These are phyloP conservation scores for Arbutus unedo DNA, from an alignment of 148 eudicot genomes.

Conservation along the genomic window DNA sequence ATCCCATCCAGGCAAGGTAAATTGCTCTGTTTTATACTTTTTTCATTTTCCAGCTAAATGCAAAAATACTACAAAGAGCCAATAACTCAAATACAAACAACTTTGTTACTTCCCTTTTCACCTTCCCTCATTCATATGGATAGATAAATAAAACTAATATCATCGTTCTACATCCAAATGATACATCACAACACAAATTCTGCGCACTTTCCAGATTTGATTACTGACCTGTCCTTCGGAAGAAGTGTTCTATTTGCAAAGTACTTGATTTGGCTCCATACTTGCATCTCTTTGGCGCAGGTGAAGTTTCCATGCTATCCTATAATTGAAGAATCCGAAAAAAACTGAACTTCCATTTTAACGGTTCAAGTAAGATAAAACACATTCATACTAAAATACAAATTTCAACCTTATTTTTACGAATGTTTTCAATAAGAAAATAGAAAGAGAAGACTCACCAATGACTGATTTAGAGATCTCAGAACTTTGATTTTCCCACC, in stretches of 20 bases:
- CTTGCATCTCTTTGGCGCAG: constrained; percentile 49
- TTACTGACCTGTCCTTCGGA: constrained; percentile 40
- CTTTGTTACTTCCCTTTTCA: neutral
- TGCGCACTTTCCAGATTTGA: neutral
- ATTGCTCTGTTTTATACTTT: neutral
- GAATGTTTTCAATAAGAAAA: neutral
- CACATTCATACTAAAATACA: neutral
- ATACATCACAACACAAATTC: neutral
- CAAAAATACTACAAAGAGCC: neutral
- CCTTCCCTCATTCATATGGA: neutral
- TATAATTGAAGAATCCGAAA: constrained; percentile 17
- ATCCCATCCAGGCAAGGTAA: neutral
- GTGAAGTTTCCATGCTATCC: constrained; percentile 42
- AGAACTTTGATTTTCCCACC: constrained; percentile 86
- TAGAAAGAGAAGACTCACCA: constrained; percentile 34
- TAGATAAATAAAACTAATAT: neutral
- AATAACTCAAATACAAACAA: neutral
- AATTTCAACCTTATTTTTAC: neutral
- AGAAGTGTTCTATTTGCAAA: constrained; percentile 74
- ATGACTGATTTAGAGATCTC: constrained; percentile 43
- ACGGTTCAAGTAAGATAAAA: neutral
- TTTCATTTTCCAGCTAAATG: neutral
- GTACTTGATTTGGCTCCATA: constrained; percentile 42
- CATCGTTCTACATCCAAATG: neutral
- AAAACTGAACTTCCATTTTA: neutral